Evolutionary conservation across 495 filamentous ascomycete genomes (phyloP).

Genomic region (Daldinia vernicosa): DNA sequence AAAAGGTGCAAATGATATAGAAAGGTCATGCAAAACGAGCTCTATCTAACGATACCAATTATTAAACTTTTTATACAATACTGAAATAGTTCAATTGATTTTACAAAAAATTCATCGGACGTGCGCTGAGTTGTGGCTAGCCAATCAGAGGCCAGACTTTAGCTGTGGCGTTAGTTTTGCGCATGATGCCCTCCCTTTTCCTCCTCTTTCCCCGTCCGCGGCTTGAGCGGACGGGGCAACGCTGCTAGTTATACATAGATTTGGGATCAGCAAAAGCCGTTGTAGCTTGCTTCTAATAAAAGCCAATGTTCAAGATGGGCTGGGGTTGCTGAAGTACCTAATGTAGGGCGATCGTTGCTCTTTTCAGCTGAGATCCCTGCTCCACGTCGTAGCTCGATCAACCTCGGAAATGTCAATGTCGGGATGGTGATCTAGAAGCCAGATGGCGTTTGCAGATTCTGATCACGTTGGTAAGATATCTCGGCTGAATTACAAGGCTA

Average conservation of each 20-base stretch:
- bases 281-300: conserved; percentile 21
- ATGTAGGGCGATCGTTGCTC: neutral
- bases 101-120: no score
- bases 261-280: neutral
- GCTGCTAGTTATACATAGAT: neutral
- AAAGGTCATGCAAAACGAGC: no score
- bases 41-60: no score
- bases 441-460: neutral
- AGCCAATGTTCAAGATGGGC: conserved; percentile 9
- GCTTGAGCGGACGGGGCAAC: no score
- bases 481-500: neutral
- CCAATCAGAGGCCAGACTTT: no score
- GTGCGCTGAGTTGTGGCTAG: no score
- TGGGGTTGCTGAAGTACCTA: neutral
- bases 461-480: neutral
- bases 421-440: neutral
- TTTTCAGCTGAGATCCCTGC: conserved; percentile 4
- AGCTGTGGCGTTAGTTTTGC: no score
- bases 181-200: no score
- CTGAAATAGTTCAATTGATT: no score
- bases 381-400: conserved; percentile 15
- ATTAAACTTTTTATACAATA: no score
- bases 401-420: neutral
- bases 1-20: no score
- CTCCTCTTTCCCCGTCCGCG: no score